phyloP scores from a whole-genome alignment of 2,329 filamentous ascomycete species.

The Fonsecaea multimorphosa region DNA sequence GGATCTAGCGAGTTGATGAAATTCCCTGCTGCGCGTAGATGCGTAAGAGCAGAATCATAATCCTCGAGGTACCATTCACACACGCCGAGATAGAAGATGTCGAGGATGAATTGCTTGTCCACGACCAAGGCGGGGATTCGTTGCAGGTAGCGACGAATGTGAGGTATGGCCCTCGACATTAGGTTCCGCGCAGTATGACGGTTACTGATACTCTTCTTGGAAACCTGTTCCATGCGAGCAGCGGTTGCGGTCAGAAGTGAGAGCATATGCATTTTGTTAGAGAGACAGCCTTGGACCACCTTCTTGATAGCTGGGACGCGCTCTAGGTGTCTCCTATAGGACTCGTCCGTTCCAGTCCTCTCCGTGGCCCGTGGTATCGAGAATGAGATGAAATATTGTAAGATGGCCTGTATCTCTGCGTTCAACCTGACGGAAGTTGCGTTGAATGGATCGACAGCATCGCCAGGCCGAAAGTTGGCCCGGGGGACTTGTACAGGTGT shows the following conservation, averaged over 20 bases:
- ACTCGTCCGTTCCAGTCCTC: neutral
- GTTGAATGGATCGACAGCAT: neutral
- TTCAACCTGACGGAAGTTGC: neutral
- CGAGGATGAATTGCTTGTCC: neutral
- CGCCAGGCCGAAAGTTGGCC: neutral
- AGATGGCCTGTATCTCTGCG: neutral
- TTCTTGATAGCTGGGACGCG: neutral
- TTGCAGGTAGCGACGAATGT: no score
- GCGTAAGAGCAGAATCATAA: neutral
- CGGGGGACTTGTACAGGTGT: neutral
- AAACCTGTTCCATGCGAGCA: neutral
- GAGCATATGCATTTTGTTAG: neutral
- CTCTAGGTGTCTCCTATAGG: neutral
- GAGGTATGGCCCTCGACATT: no score
- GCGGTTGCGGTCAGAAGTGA: neutral
- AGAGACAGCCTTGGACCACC: neutral
- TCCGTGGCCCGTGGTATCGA: neutral
- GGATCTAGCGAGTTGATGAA: no score
- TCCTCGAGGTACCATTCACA: neutral
- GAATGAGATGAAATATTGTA: neutral
- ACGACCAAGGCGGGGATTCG: neutral
- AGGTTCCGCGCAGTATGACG: no score
- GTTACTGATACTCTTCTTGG: neutral
- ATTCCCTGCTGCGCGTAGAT: no score
- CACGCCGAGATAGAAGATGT: neutral